phyloP scores from a whole-genome alignment of 2,329 filamentous ascomycete species.

The Ceratocystis cacaofunesta region DNA sequence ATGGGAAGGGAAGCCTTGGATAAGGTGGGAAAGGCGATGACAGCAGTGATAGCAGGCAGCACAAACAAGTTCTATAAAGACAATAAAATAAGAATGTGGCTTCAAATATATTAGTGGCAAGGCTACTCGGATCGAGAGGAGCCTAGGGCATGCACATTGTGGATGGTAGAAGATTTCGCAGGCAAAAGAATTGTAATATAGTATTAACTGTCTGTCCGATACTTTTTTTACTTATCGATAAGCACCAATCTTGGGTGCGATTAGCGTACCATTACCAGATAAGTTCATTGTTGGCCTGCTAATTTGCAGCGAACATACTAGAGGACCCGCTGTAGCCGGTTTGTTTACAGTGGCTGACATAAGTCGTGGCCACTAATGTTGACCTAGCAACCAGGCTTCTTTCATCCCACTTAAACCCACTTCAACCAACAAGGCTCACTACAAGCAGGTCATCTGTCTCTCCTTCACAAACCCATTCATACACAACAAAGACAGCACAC shows the following conservation, averaged over 20 bases:
- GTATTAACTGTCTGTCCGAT: background rate
- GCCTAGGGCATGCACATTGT: background rate
- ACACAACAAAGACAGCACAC: too few species aligned
- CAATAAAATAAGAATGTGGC: too few species aligned
- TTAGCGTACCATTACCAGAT: too few species aligned
- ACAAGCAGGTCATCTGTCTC: background rate
- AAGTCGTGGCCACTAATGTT: background rate
- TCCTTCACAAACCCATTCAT: background rate
- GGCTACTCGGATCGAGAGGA: background rate
- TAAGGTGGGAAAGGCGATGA: background rate
- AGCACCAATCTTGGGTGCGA: background rate
- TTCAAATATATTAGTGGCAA: background rate
- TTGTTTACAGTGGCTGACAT: constrained; percentile 1
- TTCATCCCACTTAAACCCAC: background rate
- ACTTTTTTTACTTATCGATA: constrained; percentile 10
- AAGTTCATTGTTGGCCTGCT: too few species aligned
- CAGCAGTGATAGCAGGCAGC: background rate
- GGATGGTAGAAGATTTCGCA: background rate
- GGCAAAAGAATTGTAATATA: background rate
- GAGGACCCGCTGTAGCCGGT: background rate
- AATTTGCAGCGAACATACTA: too few species aligned
- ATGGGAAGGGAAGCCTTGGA: background rate
- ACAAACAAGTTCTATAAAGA: too few species aligned
- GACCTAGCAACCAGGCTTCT: constrained; percentile 6
- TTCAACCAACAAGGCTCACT: background rate